Evolutionary conservation across 352 stramenopile genomes (phyloP).

Genomic region (Globisporangium iwayamae): DNA sequence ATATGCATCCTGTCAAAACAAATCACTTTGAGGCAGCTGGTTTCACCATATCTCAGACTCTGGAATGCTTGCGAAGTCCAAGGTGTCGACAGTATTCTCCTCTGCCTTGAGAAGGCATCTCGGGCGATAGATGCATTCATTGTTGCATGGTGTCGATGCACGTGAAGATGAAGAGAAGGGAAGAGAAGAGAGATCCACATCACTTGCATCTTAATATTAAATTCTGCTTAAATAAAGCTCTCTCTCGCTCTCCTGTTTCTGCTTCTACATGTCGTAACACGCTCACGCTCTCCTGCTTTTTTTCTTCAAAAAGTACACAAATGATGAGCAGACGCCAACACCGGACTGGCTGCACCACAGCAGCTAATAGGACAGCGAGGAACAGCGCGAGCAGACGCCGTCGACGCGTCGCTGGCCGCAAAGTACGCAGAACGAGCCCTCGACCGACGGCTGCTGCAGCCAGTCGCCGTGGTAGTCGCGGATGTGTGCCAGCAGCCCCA

Average conservation of each 20-base stretch:
- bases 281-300: neutral
- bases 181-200: neutral
- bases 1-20: neutral
- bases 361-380: neutral
- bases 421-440: conserved; percentile 46
- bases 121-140: no score
- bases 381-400: conserved; percentile 40
- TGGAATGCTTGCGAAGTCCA: no score
- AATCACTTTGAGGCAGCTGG: neutral
- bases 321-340: neutral
- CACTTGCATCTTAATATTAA: conserved; percentile 10
- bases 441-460: conserved; percentile 41
- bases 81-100: no score
- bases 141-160: no score
- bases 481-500: conserved; percentile 46
- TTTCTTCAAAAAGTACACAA: neutral
- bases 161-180: no score
- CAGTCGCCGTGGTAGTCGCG: conserved; percentile 53
- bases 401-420: conserved; percentile 41
- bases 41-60: neutral
- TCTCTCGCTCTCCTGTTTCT: conserved; percentile 1
- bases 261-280: neutral
- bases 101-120: no score
- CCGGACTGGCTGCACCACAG: no score
- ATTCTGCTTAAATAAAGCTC: conserved; percentile 10